Evolutionary conservation across 2,329 filamentous ascomycete genomes (phyloP), one percentile per base, ranked within the genome.

Genomic region (Aspergillus novofumigatus): DNA sequence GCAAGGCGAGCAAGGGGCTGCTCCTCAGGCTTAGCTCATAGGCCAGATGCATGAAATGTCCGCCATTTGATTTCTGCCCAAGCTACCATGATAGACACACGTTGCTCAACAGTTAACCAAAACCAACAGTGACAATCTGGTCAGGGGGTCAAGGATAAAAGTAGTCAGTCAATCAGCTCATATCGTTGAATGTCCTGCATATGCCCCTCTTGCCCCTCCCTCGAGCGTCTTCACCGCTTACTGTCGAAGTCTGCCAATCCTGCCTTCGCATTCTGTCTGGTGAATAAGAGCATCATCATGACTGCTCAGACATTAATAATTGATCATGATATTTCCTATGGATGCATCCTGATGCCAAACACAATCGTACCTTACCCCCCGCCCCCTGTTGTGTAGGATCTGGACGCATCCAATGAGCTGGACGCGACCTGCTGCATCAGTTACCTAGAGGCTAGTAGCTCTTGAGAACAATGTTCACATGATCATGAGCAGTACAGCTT

Each of bases 51-150:
- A 54, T 53, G 50, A 56, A 47, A 50, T 53, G 51, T 35, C 52
- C 49, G 57, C 49, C 28, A 56, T 64, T 62, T 54, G 49, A 53
- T 66, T 66, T 62, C 60, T 66, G 64, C 64, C 64, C 62, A 65
- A 66, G 54, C 57, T 53, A 60, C 52, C 58, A 56, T 55, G 51
- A 55, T 53, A 42, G 48, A 41, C 26, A 35, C 42, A 35, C 32
- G 42, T 41, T 28, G 44, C 41, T 38, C 49, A 49, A 56, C 62
- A 64, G 10, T 14, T 21, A 51, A 20, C 20, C 41, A 17, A 51
- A 62, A 49, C 61, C 59, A 63, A 59, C 55, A 61, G 58, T 53
- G 59, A 53, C 58, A 42, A 50, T 53, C 29, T 47, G 44, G 44
- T 47, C 44, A 57, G 41, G 35, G 32, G 41, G 51, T 51, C 57